Conservation (phyloP, 306 rosid genomes). For the Rosa lucieae region DNA sequence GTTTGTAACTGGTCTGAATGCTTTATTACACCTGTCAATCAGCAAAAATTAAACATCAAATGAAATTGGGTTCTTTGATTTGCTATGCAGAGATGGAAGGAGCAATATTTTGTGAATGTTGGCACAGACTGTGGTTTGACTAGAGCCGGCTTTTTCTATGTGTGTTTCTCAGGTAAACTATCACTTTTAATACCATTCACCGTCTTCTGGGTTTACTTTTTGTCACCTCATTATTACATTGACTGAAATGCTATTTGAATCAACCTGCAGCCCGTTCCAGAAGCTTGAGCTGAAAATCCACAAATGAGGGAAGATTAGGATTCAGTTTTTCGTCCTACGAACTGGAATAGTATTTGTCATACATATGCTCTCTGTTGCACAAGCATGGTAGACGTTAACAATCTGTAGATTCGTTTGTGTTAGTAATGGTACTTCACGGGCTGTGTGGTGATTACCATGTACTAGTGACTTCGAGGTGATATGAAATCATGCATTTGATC, state of each 20-base stretch:
- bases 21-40: neutral
- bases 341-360: constrained; percentile 44
- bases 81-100: constrained; percentile 93
- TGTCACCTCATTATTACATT: neutral
- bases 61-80: constrained; percentile 16
- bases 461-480: neutral
- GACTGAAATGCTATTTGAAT: constrained; percentile 36
- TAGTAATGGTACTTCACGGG: neutral
- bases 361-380: neutral
- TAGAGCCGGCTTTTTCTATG: constrained; percentile 92
- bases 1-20: constrained; percentile 52
- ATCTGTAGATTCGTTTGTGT: constrained; percentile 9
- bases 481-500: neutral
- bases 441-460: neutral
- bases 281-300: constrained; percentile 88
- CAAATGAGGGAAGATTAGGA: constrained; percentile 80
- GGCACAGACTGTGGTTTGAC: constrained; percentile 97
- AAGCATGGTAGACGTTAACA: constrained; percentile 9
- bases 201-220: neutral
- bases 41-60: neutral
- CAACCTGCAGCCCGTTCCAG: constrained; percentile 84
- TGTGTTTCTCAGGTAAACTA: constrained; percentile 60
- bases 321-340: constrained; percentile 88
- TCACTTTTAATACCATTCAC: neutral
- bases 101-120: constrained; percentile 93